Evolutionary conservation across 2,329 filamentous ascomycete species (phyloP).

Genomic region (Trichoderma lentiforme): DNA sequence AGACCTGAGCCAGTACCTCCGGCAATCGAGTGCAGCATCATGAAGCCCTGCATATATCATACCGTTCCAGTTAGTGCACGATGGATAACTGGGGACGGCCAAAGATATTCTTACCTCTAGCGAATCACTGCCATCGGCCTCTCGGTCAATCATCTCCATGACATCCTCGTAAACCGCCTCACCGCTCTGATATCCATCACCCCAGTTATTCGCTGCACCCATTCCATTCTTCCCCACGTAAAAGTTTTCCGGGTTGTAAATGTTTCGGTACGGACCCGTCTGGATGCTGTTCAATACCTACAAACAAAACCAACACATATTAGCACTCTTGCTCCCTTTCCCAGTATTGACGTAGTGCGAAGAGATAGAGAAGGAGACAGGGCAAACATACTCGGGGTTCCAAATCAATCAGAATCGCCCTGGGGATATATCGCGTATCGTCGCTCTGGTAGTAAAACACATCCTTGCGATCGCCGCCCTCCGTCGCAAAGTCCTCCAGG

Average conservation of each 20-base stretch:
- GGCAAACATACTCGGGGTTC: slow-evolving; percentile 69
- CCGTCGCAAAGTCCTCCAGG: slow-evolving; percentile 94
- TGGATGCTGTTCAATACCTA: slow-evolving; percentile 88
- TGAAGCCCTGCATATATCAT: slow-evolving; percentile 68
- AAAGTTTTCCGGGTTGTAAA: slow-evolving; percentile 99
- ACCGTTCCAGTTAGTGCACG: not conserved
- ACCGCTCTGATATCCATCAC: slow-evolving; percentile 89
- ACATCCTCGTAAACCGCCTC: slow-evolving; percentile 93
- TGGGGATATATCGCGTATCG: slow-evolving; percentile 95
- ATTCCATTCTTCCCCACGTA: slow-evolving; percentile 92
- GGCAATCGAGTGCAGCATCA: slow-evolving; percentile 97
- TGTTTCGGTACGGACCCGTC: slow-evolving; percentile 91
- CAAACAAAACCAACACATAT: not conserved
- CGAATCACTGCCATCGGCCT: slow-evolving; percentile 96
- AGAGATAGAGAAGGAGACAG: too few relatives aligned
- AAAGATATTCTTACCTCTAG: slow-evolving; percentile 62
- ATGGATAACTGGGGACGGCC: not conserved
- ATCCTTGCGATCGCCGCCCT: slow-evolving; percentile 96
- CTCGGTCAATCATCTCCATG: slow-evolving; percentile 98
- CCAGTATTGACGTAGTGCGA: not conserved
- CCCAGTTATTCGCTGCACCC: slow-evolving; percentile 98
- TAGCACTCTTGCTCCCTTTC: not conserved
- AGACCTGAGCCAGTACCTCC: slow-evolving; percentile 95
- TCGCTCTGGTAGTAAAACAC: slow-evolving; percentile 99
- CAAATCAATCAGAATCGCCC: slow-evolving; percentile 91